These are phyloP conservation scores for Syncephalis plumigaleata DNA, from an alignment of 371 early-diverging fungal species.

Conservation along the genomic window DNA sequence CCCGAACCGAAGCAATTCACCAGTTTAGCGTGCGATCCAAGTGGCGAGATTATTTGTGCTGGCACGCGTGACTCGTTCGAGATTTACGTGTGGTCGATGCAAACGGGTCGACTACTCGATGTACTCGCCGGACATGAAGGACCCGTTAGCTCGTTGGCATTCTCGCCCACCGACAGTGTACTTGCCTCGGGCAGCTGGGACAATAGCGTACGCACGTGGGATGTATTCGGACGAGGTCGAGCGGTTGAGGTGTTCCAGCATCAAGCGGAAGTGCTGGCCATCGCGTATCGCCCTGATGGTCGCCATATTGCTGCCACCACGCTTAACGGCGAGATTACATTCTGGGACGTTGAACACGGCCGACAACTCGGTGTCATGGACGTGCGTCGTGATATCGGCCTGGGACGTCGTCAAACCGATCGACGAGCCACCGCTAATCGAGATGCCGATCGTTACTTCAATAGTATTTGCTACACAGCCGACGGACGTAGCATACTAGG, in stretches of 20 bases:
- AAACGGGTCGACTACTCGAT: conserved; percentile 91
- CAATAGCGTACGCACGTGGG: conserved; percentile 82
- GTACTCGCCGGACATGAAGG: conserved; percentile 88
- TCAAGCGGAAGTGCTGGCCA: conserved; percentile 68
- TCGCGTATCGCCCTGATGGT: conserved; percentile 85
- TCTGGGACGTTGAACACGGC: conserved; percentile 72
- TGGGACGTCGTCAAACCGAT: conserved; percentile 65
- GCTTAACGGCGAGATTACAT: conserved; percentile 79
- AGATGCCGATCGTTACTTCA: conserved; percentile 75
- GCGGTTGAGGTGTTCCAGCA: conserved; percentile 62
- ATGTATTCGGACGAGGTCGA: conserved; percentile 78
- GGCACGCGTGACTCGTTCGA: conserved; percentile 92
- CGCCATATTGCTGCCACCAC: conserved; percentile 73
- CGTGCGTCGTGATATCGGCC: conserved; percentile 82
- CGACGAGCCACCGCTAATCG: conserved; percentile 68
- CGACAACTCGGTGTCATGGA: conserved; percentile 62
- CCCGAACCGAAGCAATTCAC: conserved; percentile 94
- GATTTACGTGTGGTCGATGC: conserved; percentile 93
- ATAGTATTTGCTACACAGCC: conserved; percentile 79
- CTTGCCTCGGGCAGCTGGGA: conserved; percentile 90
- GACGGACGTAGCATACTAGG: conserved; percentile 84
- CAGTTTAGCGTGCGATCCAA: conserved; percentile 82
- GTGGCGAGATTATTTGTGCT: conserved; percentile 92
- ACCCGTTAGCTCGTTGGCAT: conserved; percentile 70
- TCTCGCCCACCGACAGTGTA: conserved; percentile 62